phyloP scores from a whole-genome alignment of 2,329 filamentous ascomycete species.

The Stemphylium lycopersici region DNA sequence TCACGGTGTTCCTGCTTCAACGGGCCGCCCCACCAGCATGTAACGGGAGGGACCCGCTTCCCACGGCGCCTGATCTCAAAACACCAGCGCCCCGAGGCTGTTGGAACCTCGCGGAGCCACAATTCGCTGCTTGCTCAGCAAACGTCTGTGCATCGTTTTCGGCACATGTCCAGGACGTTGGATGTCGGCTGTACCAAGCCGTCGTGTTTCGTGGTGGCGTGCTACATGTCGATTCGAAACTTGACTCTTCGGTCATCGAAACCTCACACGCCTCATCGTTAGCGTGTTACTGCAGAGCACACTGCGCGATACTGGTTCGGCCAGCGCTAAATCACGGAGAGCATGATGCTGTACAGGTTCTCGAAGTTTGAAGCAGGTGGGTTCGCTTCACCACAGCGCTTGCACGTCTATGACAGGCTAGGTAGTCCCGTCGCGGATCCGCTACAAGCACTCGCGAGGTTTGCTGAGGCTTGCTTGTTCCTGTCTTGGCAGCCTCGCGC shows the following conservation, averaged over 20 bases:
- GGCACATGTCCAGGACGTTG: slow-evolving; percentile 14
- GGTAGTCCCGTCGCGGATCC: slow-evolving; percentile 9
- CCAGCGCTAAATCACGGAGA: slow-evolving; percentile 5
- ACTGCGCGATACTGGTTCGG: slow-evolving; percentile 1
- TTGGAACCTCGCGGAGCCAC: slow-evolving; percentile 4
- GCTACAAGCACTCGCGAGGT: slow-evolving; percentile 11
- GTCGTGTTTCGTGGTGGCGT: slow-evolving; percentile 31
- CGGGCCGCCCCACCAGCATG: slow-evolving; percentile 16
- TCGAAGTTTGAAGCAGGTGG: slow-evolving; percentile 29
- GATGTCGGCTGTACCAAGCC: slow-evolving; percentile 13
- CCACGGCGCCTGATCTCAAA: slow-evolving; percentile 24
- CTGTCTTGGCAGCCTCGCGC: slow-evolving; percentile 9
- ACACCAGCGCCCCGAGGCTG: slow-evolving; percentile 19
- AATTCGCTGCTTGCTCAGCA: neutral
- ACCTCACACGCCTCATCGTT: slow-evolving; percentile 24
- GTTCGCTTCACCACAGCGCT: slow-evolving; percentile 20
- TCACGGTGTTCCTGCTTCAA: slow-evolving; percentile 10
- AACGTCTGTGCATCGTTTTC: slow-evolving; percentile 6
- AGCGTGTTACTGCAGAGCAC: slow-evolving; percentile 6
- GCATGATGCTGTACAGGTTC: slow-evolving; percentile 8
- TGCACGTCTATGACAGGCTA: slow-evolving; percentile 15
- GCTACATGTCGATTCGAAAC: slow-evolving; percentile 32
- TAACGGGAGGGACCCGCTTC: slow-evolving; percentile 20
- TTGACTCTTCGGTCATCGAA: slow-evolving; percentile 24
- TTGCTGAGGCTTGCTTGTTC: slow-evolving; percentile 7